Percentiles rank a stretch among this genome's conserved stretches.
Evolutionary conservation across 1,284 basidiomycete species (phyloP).

Genomic region (Porogramme epimiltina): DNA sequence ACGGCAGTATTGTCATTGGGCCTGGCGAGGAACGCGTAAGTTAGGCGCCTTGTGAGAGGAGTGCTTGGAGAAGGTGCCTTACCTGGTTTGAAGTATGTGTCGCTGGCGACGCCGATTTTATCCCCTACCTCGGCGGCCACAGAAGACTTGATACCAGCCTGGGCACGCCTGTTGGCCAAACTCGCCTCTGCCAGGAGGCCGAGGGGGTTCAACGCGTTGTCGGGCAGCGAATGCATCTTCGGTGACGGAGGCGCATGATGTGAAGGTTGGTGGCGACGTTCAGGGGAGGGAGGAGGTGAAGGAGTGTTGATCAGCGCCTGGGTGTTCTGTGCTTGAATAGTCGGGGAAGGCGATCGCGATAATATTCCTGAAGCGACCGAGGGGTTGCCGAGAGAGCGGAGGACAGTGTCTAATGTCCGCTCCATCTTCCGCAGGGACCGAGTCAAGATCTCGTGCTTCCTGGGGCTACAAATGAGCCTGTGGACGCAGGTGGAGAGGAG

Average conservation of each 20-base stretch:
- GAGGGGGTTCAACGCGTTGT: constrained; percentile 88
- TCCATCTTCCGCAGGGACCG: constrained; percentile 94
- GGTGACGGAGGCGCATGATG: constrained; percentile 53
- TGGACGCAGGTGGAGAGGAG: constrained; percentile 8
- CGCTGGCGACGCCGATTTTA: constrained; percentile 81
- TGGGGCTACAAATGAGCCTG: constrained; percentile 42
- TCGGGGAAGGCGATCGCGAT: constrained; percentile 79
- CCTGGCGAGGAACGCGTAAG: constrained; percentile 42
- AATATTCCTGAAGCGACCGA: constrained; percentile 77
- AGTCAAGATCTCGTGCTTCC: constrained; percentile 87
- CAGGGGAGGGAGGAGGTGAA: constrained; percentile 48
- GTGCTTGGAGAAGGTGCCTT: constrained; percentile 25
- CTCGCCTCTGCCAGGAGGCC: constrained; percentile 91
- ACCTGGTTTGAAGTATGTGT: constrained; percentile 95
- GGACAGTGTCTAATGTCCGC: constrained; percentile 84
- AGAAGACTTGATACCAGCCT: constrained; percentile 29
- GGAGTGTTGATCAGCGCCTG: constrained; percentile 64
- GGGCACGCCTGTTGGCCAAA: constrained; percentile 77
- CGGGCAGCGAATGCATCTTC: constrained; percentile 86
- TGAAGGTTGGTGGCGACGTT: constrained; percentile 22
- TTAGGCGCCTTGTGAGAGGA: constrained; percentile 15
- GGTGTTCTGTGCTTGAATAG: constrained; percentile 51
- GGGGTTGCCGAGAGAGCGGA: constrained; percentile 83
- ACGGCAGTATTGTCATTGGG: constrained; percentile 84
- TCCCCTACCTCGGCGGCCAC: constrained; percentile 24